Base-by-base conservation (phyloP, 1,284 basidiomycete genomes). In the Cutaneotrichosporon cyanovorans region DNA sequence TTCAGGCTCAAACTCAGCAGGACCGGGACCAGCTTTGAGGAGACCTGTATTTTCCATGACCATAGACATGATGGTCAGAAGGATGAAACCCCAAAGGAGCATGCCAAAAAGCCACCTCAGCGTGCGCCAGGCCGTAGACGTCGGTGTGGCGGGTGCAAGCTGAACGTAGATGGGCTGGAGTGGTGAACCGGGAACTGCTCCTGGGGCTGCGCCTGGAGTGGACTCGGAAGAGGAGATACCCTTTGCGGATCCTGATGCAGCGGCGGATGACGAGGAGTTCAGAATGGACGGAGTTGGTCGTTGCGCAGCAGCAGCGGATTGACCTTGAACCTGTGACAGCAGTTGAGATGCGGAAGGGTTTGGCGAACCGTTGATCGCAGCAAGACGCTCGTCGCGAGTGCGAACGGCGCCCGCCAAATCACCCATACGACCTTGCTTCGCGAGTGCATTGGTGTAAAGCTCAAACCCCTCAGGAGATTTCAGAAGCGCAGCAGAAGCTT, bases 31-130 rank as follows among this genome's bases (percentile, higher is more conserved):
- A 8, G 86, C 83, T 73, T 92, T 93, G 73, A 93, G 79, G 35
- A 93, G 76, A 9, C 90, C 90, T 22, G 87, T 85, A 64, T 89
- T 92, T 70, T 95, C 92, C 62, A 95, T 80, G 57, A 95, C 77
- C 39, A 93, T 83, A 0, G 87, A 85, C 37, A 93, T 73, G 35
- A 92, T 75, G 40, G 90, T 87, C 46, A 95, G 74, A 61, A 87
- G 76, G 65, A 70, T 48, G 50, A 70, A 70, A 18, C 44, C 56
- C 64, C 64, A 67, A 21, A 70, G 50, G 5, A 62, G 19, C 37
- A 63, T 37, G 9, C 61, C 62, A n/a, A 60, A 35, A 5, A 68
- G 14, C 59, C 62, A 68, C 28, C 66, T 53, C 28, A 66, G 20
- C 9, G 55, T 54, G 34, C 56, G 56, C 59, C 56, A 58, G 16